phyloP scores from a whole-genome alignment of 2,329 filamentous ascomycete species.

The Paraphaeosphaeria sporulosa region DNA sequence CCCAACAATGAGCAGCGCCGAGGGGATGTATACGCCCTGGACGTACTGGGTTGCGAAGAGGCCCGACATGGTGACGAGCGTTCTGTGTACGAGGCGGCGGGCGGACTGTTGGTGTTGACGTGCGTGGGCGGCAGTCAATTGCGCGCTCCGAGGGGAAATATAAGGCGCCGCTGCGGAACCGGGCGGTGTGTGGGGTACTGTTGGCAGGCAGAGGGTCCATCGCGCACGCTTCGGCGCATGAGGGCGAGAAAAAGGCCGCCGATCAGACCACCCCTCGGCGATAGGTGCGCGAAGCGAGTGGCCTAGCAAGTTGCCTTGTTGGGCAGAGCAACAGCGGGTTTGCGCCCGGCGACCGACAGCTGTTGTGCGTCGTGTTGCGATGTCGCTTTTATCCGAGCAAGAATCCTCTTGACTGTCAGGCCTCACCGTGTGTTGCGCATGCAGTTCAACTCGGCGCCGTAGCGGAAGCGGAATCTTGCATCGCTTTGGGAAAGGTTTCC shows the following conservation, averaged over 20 bases:
- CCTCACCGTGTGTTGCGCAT: background rate
- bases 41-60: conserved; percentile 67
- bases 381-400: background rate
- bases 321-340: background rate
- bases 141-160: conserved; percentile 4
- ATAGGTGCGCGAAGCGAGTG: conserved; percentile 3
- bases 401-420: background rate
- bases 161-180: conserved; percentile 7
- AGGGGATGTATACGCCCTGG: conserved; percentile 84
- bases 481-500: conserved; percentile 32
- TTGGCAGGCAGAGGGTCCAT: conserved; percentile 3
- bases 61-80: conserved; percentile 24
- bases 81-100: conserved; percentile 1
- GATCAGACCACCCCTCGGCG: conserved; percentile 17
- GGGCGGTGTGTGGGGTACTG: conserved; percentile 16
- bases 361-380: background rate
- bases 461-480: conserved; percentile 20
- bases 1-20: conserved; percentile 78
- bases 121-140: conserved; percentile 6
- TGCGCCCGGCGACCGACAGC: background rate
- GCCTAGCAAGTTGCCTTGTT: conserved; percentile 1
- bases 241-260: conserved; percentile 22
- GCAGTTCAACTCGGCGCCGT: background rate
- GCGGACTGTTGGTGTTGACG: background rate
- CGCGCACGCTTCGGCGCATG: conserved; percentile 19